These are phyloP conservation scores for Phtheirospermum japonicum DNA, from an alignment of 257 asterid genomes.

Conservation along the genomic window DNA sequence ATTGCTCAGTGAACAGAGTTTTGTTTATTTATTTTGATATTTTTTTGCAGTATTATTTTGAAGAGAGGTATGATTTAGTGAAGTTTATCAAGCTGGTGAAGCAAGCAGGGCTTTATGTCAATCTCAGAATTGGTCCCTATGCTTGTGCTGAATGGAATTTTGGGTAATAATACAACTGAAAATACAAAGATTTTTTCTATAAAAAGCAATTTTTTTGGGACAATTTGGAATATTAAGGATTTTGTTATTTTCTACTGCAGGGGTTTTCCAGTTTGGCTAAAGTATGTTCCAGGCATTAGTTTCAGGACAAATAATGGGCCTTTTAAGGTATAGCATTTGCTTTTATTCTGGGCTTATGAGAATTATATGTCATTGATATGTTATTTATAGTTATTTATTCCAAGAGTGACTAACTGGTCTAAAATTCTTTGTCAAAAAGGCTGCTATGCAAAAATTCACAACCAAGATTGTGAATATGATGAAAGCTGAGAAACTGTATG, in stretches of 20 bases:
- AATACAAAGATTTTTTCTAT: constrained; percentile 3
- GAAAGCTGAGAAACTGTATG: constrained; percentile 79
- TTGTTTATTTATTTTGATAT: background rate
- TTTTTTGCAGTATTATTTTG: constrained; percentile 75
- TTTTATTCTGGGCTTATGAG: background rate
- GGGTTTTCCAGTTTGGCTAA: constrained; percentile 81
- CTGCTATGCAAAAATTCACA: constrained; percentile 94
- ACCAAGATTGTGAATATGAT: constrained; percentile 94
- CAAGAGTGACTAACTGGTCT: constrained; percentile 8
- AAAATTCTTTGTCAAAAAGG: constrained; percentile 33
- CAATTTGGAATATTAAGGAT: constrained; percentile 13
- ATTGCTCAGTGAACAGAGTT: constrained; percentile 12
- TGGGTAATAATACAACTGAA: constrained; percentile 55
- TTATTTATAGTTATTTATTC: background rate
- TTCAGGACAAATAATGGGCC: constrained; percentile 79
- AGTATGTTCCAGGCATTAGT: constrained; percentile 84
- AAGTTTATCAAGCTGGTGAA: constrained; percentile 83
- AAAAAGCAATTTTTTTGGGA: constrained; percentile 15
- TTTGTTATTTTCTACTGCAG: constrained; percentile 33
- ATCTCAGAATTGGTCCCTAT: constrained; percentile 94
- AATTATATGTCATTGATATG: no score
- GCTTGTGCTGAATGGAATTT: constrained; percentile 99
- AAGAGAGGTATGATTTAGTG: constrained; percentile 87
- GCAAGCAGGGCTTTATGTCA: constrained; percentile 78
- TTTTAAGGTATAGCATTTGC: constrained; percentile 36